Conservation (phyloP, 2,329 filamentous ascomycete species). For the Claviceps fusiformis region DNA sequence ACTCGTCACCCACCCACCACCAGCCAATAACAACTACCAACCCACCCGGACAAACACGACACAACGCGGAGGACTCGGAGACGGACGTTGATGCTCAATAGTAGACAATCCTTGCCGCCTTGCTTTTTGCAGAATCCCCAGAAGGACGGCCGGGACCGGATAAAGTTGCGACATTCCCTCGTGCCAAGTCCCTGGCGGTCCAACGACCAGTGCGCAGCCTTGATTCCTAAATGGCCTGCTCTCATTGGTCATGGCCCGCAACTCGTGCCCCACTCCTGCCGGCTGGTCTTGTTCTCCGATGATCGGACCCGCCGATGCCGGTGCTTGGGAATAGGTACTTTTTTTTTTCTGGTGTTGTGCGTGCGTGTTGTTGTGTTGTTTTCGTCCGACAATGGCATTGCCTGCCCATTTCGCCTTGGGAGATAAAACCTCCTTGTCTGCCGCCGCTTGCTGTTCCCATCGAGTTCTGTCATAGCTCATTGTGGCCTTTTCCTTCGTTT, state of each 20-base stretch:
- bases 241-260: not conserved
- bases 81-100: no score
- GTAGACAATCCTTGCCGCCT: no score
- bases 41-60: no score
- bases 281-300: slow-evolving; percentile 7
- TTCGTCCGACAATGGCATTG: not conserved
- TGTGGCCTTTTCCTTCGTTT: not conserved
- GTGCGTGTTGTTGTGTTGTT: no score
- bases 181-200: no score
- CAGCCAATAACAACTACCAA: no score
- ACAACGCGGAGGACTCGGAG: no score
- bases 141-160: no score
- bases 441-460: not conserved
- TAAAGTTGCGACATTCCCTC: no score
- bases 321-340: slow-evolving; percentile 1
- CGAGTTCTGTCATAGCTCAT: not conserved
- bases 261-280: not conserved
- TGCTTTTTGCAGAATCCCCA: no score
- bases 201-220: not conserved
- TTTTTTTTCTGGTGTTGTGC: not conserved
- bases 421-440: not conserved
- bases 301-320: slow-evolving; percentile 10
- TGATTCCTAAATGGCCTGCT: not conserved
- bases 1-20: no score
- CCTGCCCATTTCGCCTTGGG: not conserved